Conservation (phyloP, 805 yeast species). For the Candida yuanshanica region DNA sequence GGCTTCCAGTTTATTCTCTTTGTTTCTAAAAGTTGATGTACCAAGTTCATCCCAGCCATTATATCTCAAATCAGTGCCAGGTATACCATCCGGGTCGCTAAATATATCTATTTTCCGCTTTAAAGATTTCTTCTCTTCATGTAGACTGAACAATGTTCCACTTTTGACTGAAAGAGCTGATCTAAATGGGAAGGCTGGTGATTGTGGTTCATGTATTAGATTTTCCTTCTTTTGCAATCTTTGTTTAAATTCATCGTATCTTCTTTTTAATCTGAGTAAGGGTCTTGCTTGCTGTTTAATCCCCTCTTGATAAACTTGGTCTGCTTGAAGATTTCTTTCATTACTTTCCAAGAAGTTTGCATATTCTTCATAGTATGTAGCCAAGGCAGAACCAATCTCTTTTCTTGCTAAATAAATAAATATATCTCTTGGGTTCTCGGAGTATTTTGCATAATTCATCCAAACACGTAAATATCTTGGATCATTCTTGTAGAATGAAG, state of each 20-base stretch:
- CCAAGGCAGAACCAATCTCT: constrained; percentile 60
- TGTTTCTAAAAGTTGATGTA: constrained; percentile 41
- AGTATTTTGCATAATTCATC: constrained; percentile 67
- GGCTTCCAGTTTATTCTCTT: constrained; percentile 57
- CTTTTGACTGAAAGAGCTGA: constrained; percentile 34
- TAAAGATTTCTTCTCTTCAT: constrained; percentile 9
- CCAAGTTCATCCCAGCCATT: constrained; percentile 46
- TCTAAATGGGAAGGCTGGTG: constrained; percentile 30
- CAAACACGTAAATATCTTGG: constrained; percentile 75
- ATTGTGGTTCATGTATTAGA: constrained; percentile 25
- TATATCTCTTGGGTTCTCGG: constrained; percentile 65
- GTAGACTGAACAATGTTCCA: constrained; percentile 23
- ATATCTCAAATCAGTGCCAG: constrained; percentile 8
- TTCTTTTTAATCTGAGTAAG: constrained; percentile 33
- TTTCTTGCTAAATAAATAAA: constrained; percentile 67
- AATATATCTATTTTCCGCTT: constrained; percentile 18
- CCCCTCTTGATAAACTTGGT: constrained; percentile 53
- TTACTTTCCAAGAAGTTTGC: constrained; percentile 54
- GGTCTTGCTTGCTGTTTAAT: constrained; percentile 65
- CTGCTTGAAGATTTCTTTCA: constrained; percentile 48
- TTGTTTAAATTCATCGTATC: constrained; percentile 39
- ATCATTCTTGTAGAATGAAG: constrained; percentile 69
- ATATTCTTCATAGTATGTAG: constrained; percentile 75
- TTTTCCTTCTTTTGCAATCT: constrained; percentile 29
- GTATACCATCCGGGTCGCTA: constrained; percentile 13